Base-by-base conservation (phyloP, 306 rosid genomes). In the Sicyos baderoa region DNA sequence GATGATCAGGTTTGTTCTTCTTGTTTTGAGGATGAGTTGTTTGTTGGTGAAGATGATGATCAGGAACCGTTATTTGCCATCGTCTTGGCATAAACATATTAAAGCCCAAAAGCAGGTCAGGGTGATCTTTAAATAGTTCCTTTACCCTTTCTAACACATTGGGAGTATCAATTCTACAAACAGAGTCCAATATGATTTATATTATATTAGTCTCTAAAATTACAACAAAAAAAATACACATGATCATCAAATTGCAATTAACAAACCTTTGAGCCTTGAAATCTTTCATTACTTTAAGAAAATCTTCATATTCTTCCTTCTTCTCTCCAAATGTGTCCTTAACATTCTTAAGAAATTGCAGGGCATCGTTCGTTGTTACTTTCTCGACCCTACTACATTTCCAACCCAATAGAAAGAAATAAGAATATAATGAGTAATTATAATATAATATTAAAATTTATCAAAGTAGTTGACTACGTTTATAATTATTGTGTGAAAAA, bases 21-120 rank as follows among this genome's bases (percentile, higher is more conserved):
- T 90, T 93, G 87, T 94, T 94, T 17, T 76, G 84, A 64, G 91
- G 89, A n/a, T n/a, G n/a, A 79, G 85, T 82, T 68, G 86, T 88
- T 25, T 83, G 96, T 48, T 88, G 96, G 7, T 90, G 96, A 14
- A 86, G 76, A 29, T n/a, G n/a, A n/a, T n/a, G n/a, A n/a, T n/a
- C n/a, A 3, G 75, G 68, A 40, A 45, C 85, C 12, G 97, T 94
- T 74, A 94, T 94, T 82, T 86, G 97, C 78, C 74, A 94, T n/a
- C 99, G 97, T 83, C 86, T 94, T 11, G 99, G 99, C 86, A 94
- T 71, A 84, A 94, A 94, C 71, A 95, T 88, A 82, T 94, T 94
- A 58, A 94, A 94, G 61, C 99, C 99, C 77, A 94, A 82, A 79
- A 94, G 90, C 83, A 94, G 83, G 76, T 90, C 81, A 57, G 77